These are phyloP conservation scores for Cucumis cinereus DNA, from an alignment of 306 rosid species.

Conservation along the genomic window DNA sequence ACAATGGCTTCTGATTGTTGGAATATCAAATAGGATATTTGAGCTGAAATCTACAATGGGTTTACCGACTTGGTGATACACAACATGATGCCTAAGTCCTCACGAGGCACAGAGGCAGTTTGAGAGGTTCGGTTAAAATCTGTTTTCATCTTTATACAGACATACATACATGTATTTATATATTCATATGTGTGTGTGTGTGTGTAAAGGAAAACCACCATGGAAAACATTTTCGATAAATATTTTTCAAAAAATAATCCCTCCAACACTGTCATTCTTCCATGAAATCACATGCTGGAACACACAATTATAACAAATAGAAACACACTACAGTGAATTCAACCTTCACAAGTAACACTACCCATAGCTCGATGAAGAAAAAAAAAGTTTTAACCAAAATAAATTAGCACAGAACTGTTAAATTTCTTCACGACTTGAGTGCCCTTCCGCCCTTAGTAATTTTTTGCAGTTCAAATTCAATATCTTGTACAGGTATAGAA, in stretches of 20 bases:
- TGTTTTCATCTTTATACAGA: not conserved
- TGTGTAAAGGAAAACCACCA: not conserved
- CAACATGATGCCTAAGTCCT: not conserved
- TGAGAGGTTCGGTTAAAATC: not conserved
- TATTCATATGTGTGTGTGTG: too few relatives aligned
- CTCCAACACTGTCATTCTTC: not conserved
- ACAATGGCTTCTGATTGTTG: not conserved
- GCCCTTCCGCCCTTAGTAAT: not conserved
- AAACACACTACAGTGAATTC: not conserved
- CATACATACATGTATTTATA: too few relatives aligned
- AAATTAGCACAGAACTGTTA: not conserved
- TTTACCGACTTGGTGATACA: not conserved
- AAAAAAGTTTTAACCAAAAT: not conserved
- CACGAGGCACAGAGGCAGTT: not conserved
- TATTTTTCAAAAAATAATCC: not conserved
- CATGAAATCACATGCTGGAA: not conserved
- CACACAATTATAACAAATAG: too few relatives aligned
- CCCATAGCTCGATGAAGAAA: not conserved
- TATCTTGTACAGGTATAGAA: not conserved
- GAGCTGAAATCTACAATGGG: not conserved
- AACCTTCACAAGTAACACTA: not conserved
- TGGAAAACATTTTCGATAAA: not conserved
- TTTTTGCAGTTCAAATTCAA: not conserved
- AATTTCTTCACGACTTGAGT: not conserved
- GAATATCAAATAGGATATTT: not conserved